A percentile compares a stretch with the other conserved stretches of the same genome.
Conservation (phyloP, 306 rosid species). For the Cyamopsis tetragonoloba region DNA sequence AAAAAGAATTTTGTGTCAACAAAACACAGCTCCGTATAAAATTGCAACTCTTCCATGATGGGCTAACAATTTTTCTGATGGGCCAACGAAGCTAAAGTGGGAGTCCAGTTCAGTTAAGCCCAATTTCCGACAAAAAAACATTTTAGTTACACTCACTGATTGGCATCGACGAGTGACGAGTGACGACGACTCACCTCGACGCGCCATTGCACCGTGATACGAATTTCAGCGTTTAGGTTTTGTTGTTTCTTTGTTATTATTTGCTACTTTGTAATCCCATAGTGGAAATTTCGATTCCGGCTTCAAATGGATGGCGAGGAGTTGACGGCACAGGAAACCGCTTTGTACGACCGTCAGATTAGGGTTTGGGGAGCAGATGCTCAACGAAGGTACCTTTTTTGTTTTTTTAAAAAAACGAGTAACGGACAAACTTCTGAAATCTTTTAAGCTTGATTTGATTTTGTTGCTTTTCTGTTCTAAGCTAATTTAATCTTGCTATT, state of each 20-base stretch:
- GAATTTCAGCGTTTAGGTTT: conserved; percentile 3
- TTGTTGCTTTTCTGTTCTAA: background rate
- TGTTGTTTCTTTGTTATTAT: background rate
- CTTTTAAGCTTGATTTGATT: background rate
- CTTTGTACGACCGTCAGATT: conserved; percentile 93
- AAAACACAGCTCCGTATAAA: too few relatives aligned
- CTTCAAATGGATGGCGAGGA: conserved; percentile 77
- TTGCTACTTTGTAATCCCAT: background rate
- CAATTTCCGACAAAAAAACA: too few relatives aligned
- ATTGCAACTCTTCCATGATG: too few relatives aligned
- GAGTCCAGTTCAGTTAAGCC: too few relatives aligned
- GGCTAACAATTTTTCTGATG: too few relatives aligned
- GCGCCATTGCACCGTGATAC: conserved; percentile 3
- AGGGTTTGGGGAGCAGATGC: conserved; percentile 99
- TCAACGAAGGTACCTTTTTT: conserved; percentile 67
- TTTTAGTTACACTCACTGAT: background rate
- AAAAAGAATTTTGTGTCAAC: too few relatives aligned
- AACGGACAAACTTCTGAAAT: too few relatives aligned
- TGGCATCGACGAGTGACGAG: too few relatives aligned
- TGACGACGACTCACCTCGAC: background rate
- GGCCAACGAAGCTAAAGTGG: too few relatives aligned
- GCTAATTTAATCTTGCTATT: conserved; percentile 5
- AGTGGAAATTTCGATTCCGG: conserved; percentile 16
- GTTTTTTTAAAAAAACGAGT: background rate
- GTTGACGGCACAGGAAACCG: conserved; percentile 96